Conservation (phyloP, 2,329 filamentous ascomycete genomes). For the Aspergillus hortae region DNA sequence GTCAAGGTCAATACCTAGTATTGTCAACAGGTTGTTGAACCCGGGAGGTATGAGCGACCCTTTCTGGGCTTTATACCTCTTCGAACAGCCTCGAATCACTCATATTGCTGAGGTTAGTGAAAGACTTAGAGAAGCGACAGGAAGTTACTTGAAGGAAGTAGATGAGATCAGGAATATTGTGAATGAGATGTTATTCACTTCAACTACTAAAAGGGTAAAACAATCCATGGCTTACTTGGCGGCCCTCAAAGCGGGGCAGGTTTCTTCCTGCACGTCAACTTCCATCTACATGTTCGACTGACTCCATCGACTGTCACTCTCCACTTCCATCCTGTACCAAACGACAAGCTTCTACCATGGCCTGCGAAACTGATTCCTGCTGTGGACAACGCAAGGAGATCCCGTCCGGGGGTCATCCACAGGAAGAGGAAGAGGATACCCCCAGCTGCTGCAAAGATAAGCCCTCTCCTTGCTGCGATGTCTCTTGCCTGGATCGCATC, state of each 20-base stretch:
- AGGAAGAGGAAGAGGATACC: background rate
- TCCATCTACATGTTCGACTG: background rate
- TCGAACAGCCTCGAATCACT: too few relatives aligned
- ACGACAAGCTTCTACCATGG: background rate
- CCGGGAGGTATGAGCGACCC: too few relatives aligned
- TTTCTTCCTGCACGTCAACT: background rate
- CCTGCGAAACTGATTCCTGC: background rate
- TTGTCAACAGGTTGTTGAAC: too few relatives aligned
- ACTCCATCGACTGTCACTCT: background rate
- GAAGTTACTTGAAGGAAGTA: too few relatives aligned
- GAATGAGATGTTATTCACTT: too few relatives aligned
- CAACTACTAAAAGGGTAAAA: background rate
- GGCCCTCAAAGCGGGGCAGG: background rate
- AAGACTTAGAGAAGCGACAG: too few relatives aligned
- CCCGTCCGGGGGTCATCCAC: background rate
- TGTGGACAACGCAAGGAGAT: background rate
- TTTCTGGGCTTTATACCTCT: too few relatives aligned
- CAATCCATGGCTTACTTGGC: background rate
- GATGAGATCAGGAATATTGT: too few relatives aligned
- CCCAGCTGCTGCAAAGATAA: conserved; percentile 45
- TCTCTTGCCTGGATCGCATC: conserved; percentile 43
- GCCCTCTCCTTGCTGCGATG: conserved; percentile 41
- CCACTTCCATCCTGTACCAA: background rate
- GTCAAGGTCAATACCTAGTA: too few relatives aligned
- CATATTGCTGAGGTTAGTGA: too few relatives aligned